These are phyloP conservation scores for Lachancea lanzarotensis DNA, from an alignment of 805 yeast species.

Conservation along the genomic window DNA sequence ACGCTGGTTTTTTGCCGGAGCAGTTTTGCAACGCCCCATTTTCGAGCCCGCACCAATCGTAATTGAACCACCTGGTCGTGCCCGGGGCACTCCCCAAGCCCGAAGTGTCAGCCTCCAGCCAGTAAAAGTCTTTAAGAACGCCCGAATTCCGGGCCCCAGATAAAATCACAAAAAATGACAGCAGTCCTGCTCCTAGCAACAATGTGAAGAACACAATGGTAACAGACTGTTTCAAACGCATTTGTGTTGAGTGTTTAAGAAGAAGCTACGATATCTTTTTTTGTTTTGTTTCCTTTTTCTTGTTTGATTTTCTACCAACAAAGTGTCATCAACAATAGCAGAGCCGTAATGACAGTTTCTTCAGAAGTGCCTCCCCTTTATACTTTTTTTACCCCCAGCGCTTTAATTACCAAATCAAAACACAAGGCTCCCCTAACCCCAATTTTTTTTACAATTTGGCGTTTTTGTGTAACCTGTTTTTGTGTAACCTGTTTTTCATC, in stretches of 20 bases:
- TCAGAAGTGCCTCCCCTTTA: neutral
- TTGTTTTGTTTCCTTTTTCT: neutral
- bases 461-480: too few species aligned
- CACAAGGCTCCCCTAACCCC: too few species aligned
- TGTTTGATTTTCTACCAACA: neutral
- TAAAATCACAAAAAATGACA: conserved; percentile 57
- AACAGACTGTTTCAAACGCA: conserved; percentile 26
- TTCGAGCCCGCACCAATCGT: conserved; percentile 48
- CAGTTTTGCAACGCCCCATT: conserved; percentile 46
- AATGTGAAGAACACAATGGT: conserved; percentile 30
- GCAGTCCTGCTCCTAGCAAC: conserved; percentile 42
- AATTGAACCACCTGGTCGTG: conserved; percentile 73
- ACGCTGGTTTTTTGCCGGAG: conserved; percentile 58
- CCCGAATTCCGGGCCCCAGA: conserved; percentile 53
- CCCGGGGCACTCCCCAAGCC: conserved; percentile 38
- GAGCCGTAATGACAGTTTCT: neutral
- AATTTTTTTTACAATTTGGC: too few species aligned
- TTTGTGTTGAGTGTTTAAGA: neutral
- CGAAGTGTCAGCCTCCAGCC: conserved; percentile 72
- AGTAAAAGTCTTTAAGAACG: conserved; percentile 62
- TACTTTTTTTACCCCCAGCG: neutral
- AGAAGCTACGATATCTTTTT: neutral
- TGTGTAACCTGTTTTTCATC: too few species aligned
- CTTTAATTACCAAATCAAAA: too few species aligned
- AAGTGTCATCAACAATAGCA: neutral